phyloP scores from a whole-genome alignment of 2,329 filamentous ascomycete species.

The Sporothrix mexicana region DNA sequence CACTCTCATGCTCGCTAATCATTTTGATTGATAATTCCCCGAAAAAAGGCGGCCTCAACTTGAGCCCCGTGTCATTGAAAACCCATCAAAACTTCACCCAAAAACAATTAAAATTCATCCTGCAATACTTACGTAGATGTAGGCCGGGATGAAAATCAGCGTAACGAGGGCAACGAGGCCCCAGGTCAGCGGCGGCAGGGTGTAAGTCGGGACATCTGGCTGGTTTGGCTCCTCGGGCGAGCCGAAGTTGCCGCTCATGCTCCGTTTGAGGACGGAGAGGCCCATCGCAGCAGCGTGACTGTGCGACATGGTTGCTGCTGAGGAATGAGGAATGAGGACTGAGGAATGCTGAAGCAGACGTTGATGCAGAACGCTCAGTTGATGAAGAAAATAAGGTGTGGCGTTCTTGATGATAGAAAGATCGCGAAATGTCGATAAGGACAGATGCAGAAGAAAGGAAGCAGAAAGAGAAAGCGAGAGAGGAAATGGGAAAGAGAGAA shows the following conservation, averaged over 20 bases:
- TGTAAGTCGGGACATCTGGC: slow-evolving; percentile 34
- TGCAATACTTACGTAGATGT: slow-evolving; percentile 48
- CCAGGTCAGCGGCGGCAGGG: slow-evolving; percentile 45
- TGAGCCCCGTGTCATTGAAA: too few relatives aligned
- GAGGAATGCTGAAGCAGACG: not conserved
- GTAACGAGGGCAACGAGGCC: slow-evolving; percentile 49
- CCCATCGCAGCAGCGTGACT: slow-evolving; percentile 23
- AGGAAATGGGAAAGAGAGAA: not conserved
- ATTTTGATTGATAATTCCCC: too few relatives aligned
- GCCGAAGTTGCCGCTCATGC: slow-evolving; percentile 31
- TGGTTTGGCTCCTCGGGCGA: slow-evolving; percentile 32
- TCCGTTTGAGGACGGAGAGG: slow-evolving; percentile 34
- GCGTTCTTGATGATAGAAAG: not conserved
- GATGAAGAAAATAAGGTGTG: slow-evolving; percentile 5
- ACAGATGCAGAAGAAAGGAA: slow-evolving; percentile 3
- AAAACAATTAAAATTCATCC: not conserved
- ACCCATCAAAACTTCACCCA: too few relatives aligned
- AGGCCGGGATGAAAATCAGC: slow-evolving; percentile 53
- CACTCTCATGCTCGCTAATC: not conserved
- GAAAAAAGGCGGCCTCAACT: too few relatives aligned
- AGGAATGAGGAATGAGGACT: not conserved
- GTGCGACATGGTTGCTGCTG: slow-evolving; percentile 30
- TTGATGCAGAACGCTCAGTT: too few relatives aligned
- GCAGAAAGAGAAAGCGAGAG: not conserved
- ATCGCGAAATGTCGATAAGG: slow-evolving; percentile 2